A percentile compares a stretch with the other conserved stretches of the same genome.
phyloP scores from a whole-genome alignment of 2,329 filamentous ascomycete species.

The Fusarium marasasianum region DNA sequence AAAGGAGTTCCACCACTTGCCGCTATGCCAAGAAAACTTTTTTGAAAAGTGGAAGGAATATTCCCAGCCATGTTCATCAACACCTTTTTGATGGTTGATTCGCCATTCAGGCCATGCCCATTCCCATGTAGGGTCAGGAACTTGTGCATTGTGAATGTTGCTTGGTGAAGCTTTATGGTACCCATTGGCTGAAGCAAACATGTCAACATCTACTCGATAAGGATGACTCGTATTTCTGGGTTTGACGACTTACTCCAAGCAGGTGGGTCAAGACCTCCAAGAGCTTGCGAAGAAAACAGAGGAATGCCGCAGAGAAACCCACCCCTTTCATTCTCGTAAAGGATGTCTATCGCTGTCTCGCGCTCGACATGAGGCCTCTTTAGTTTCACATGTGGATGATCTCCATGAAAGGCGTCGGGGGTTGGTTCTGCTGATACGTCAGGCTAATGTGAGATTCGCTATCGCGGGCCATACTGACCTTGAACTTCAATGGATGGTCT shows the following conservation, averaged over 20 bases:
- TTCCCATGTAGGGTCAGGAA: constrained; percentile 94
- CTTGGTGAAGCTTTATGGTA: constrained; percentile 69
- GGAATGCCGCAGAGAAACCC: constrained; percentile 88
- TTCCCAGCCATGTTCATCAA: constrained; percentile 92
- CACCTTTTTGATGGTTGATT: constrained; percentile 75
- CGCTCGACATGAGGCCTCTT: constrained; percentile 48
- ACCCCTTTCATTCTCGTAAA: constrained; percentile 96
- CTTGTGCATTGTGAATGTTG: constrained; percentile 83
- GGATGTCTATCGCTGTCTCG: constrained; percentile 77
- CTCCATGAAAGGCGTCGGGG: constrained; percentile 35
- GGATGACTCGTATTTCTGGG: background rate
- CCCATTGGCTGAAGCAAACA: constrained; percentile 62
- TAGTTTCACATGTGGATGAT: constrained; percentile 49
- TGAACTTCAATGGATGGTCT: constrained; percentile 50
- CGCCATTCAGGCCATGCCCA: constrained; percentile 80
- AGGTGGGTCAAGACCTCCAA: constrained; percentile 85
- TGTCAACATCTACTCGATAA: constrained; percentile 8
- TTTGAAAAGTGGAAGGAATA: constrained; percentile 89
- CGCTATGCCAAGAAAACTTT: constrained; percentile 85
- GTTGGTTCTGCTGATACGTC: constrained; percentile 44
- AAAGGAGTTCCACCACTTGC: constrained; percentile 93
- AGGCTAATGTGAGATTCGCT: background rate
- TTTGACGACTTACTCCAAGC: constrained; percentile 70
- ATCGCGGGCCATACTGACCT: constrained; percentile 31
- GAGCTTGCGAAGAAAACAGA: constrained; percentile 86